Base-by-base conservation (phyloP, 2,329 filamentous ascomycete species). In the Neonectria faginata region DNA sequence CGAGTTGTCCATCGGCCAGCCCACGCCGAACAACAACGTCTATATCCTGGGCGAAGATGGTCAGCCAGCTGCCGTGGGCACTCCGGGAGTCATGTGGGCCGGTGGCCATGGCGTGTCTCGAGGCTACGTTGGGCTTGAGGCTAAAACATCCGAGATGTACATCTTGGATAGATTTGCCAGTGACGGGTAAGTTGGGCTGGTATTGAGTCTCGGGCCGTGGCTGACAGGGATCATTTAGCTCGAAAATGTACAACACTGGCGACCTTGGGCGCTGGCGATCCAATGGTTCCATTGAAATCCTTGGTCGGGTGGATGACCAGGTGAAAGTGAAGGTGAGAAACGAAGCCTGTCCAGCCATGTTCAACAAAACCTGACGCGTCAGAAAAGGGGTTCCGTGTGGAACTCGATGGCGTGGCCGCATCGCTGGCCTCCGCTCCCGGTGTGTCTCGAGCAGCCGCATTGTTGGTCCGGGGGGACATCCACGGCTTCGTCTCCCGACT, bases 271-370 rank as follows among this genome's bases (percentile, higher is more conserved):
- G 80, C 12, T 89, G 86, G 86, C 79, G 80, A 41, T 72, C 78
- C 2, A 82, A 87, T 68, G 86, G 87, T 11, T 81, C 80, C 27
- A 78, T 89, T 41, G 81, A 86, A 47, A 86, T 84, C 22, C 81
- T 87, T 36, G 86, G 87, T 3, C 82, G 87, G 39, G 80, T 80
- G n/a, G 87, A 89, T 68, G 86, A 89, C 64, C 87, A 89, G 71
- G 84, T 89, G 64, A 89, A 89, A 75, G 82, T 89, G 71, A 87
- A 88, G 76, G 82, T 82, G 73, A 54, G 69, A 64, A 11, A 20
- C 27, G 22, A 27, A 51, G 6, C 33, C 54, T 42, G 22, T 41
- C 50, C 9, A 3, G 20, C 52, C 45, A 18, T 20, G 39, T 31
- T 62, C 60, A 50, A 25, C 25, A 25, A 25, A 70, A 36, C n/a